Conservation (phyloP, 208 protist genomes). For the Trypanosoma grayi region DNA sequence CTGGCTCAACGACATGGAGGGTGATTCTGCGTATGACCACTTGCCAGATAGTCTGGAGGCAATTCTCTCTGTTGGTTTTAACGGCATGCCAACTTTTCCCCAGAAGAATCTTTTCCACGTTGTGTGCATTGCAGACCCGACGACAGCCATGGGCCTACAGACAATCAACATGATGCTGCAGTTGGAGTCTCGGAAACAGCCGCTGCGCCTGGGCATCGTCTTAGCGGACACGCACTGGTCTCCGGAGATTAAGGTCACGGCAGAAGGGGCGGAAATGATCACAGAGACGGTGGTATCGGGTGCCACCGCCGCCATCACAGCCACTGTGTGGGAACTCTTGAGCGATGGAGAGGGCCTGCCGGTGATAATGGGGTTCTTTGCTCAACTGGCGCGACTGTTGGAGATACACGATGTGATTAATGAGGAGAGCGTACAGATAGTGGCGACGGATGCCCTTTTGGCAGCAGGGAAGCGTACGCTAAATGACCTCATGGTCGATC, state of each 20-base stretch:
- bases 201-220: constrained; percentile 57
- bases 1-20: constrained; percentile 83
- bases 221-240: constrained; percentile 32
- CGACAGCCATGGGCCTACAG: constrained; percentile 2
- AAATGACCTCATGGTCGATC: constrained; percentile 14
- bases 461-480: constrained; percentile 5
- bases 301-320: constrained; percentile 12
- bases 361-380: constrained; percentile 12
- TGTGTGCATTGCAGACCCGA: constrained; percentile 65
- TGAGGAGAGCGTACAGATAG: neutral
- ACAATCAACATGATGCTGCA: constrained; percentile 18
- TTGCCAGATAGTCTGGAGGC: constrained; percentile 8
- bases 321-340: constrained; percentile 30
- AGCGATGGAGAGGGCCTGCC: neutral
- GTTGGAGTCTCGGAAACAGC: constrained; percentile 18
- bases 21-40: constrained; percentile 40
- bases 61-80: neutral
- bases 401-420: neutral
- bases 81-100: constrained; percentile 30
- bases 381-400: neutral
- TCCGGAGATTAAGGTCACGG: constrained; percentile 5
- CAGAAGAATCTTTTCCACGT: constrained; percentile 72
- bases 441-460: neutral
- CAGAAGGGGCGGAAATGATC: neutral
- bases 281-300: constrained; percentile 1